Percentiles rank a stretch among this genome's conserved stretches.
These are phyloP conservation scores for Penicillium alfredii DNA, from an alignment of 495 filamentous ascomycete species.

Conservation along the genomic window DNA sequence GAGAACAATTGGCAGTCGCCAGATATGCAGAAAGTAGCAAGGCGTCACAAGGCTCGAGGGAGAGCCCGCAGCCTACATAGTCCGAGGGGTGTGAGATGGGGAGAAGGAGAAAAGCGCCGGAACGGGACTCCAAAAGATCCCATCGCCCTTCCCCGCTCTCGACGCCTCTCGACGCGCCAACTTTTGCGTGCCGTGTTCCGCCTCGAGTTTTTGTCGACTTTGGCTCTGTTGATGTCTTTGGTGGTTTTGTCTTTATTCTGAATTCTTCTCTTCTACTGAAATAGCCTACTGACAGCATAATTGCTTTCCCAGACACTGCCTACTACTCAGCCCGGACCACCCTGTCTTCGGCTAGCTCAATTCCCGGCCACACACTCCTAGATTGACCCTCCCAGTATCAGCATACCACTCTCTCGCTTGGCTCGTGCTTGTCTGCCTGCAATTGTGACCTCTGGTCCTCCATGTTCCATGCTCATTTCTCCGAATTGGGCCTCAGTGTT, in stretches of 20 bases:
- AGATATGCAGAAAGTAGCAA: slow-evolving; percentile 28
- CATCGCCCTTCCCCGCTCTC: slow-evolving; percentile 31
- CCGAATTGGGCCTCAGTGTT: not conserved
- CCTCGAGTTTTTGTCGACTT: no score
- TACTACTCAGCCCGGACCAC: no score
- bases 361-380: no score
- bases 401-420: not conserved
- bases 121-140: slow-evolving; percentile 33
- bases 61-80: slow-evolving; percentile 44
- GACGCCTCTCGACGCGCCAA: slow-evolving; percentile 21
- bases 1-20: slow-evolving; percentile 22
- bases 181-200: no score
- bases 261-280: slow-evolving; percentile 1
- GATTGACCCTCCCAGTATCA: not conserved
- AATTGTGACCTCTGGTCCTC: not conserved
- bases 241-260: no score
- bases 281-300: no score
- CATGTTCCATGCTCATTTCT: not conserved
- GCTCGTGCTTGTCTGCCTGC: no score
- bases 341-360: no score
- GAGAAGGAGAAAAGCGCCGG: slow-evolving; percentile 32
- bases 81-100: slow-evolving; percentile 28
- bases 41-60: slow-evolving; percentile 33
- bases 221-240: slow-evolving; percentile 7
- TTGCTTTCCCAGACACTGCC: no score